Conservation (phyloP, 2,329 filamentous ascomycete genomes). For the Sporothrix luriei region DNA sequence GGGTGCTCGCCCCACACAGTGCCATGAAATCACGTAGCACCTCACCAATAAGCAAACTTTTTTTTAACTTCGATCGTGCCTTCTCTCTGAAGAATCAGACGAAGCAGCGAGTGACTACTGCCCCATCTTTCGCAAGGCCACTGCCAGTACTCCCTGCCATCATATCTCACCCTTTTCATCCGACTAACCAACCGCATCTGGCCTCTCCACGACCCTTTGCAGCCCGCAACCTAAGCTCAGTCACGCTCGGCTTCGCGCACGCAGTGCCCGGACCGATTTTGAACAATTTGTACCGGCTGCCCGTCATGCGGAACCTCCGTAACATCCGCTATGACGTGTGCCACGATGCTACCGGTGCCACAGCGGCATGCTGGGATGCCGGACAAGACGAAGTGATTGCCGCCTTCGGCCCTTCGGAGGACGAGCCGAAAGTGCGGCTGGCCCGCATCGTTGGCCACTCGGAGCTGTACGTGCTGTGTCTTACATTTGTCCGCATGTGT, state of each 20-base stretch:
- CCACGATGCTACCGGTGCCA: conserved; percentile 63
- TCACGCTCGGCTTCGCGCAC: not conserved
- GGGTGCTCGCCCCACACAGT: conserved; percentile 33
- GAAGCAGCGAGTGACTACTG: conserved; percentile 13
- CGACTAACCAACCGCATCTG: not conserved
- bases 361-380: conserved; percentile 84
- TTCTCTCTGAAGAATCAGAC: conserved; percentile 12
- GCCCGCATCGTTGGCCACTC: conserved; percentile 50
- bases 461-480: conserved; percentile 15
- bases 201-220: not conserved
- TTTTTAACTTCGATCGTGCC: conserved; percentile 28
- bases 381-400: conserved; percentile 76
- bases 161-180: not conserved
- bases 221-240: not conserved
- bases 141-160: not conserved
- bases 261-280: conserved; percentile 12
- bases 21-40: not conserved
- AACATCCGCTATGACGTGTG: conserved; percentile 72
- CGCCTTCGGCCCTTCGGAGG: conserved; percentile 76
- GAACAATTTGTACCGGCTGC: conserved; percentile 5
- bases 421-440: conserved; percentile 73
- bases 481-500: not conserved
- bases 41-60: conserved; percentile 33
- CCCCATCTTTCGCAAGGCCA: conserved; percentile 12
- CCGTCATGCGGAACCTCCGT: conserved; percentile 80